phyloP scores from a whole-genome alignment of 2,329 filamentous ascomycete species.

The Alternaria angustiovoidea region DNA sequence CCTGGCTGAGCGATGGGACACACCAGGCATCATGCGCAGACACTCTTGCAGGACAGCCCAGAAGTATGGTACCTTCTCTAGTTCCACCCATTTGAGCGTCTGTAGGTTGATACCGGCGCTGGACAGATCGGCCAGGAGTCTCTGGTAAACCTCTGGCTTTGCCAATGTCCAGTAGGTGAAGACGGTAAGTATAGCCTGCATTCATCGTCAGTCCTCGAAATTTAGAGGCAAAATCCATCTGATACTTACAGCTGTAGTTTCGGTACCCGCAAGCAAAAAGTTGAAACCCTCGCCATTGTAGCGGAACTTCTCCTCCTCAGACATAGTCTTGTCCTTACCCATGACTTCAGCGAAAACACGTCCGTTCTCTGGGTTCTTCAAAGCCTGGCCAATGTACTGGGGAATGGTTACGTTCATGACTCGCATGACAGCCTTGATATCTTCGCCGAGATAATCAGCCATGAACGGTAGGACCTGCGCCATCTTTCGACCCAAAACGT shows the following conservation, averaged over 20 bases:
- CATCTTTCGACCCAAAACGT: slow-evolving; percentile 31
- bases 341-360: slow-evolving; percentile 35
- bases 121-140: slow-evolving; percentile 33
- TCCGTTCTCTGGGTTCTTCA: slow-evolving; percentile 35
- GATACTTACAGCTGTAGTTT: slow-evolving; percentile 35
- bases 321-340: slow-evolving; percentile 28
- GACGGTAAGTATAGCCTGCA: slow-evolving; percentile 40
- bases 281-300: slow-evolving; percentile 37
- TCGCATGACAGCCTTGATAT: slow-evolving; percentile 35
- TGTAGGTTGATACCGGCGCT: slow-evolving; percentile 19
- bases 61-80: slow-evolving; percentile 44
- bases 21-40: slow-evolving; percentile 46
- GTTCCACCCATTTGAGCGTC: slow-evolving; percentile 29
- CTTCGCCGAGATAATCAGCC: slow-evolving; percentile 38
- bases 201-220: slow-evolving; percentile 23
- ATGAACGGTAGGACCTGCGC: slow-evolving; percentile 36
- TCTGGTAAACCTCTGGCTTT: slow-evolving; percentile 31
- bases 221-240: not conserved
- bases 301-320: slow-evolving; percentile 34
- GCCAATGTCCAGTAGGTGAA: slow-evolving; percentile 47
- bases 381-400: slow-evolving; percentile 31
- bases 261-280: slow-evolving; percentile 35
- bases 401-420: slow-evolving; percentile 39
- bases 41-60: slow-evolving; percentile 47
- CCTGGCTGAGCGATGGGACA: slow-evolving; percentile 31